Conservation (phyloP, 352 stramenopile genomes). For the Pythium aristosporum region DNA sequence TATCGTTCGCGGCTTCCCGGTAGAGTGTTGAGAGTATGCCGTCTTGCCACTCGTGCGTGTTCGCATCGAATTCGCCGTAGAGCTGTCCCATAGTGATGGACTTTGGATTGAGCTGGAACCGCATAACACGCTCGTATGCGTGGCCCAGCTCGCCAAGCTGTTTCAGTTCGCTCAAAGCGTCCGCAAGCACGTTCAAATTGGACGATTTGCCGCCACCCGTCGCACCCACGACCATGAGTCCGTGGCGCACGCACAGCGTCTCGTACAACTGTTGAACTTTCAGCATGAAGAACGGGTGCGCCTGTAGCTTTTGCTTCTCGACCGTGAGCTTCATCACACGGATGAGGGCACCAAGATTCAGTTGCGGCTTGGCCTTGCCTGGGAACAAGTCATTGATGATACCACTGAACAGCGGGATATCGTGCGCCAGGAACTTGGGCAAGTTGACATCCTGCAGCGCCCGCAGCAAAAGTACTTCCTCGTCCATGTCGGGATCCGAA, state of each 20-base stretch:
- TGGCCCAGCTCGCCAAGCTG: constrained; percentile 72
- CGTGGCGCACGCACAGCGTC: constrained; percentile 93
- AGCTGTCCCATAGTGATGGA: constrained; percentile 95
- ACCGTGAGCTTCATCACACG: constrained; percentile 90
- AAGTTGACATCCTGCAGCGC: constrained; percentile 96
- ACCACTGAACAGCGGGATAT: constrained; percentile 95
- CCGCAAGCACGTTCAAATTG: constrained; percentile 89
- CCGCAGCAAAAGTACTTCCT: constrained; percentile 91
- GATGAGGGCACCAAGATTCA: constrained; percentile 86
- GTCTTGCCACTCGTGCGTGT: constrained; percentile 96
- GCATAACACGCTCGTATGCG: constrained; percentile 87
- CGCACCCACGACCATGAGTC: constrained; percentile 94
- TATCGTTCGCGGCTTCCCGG: constrained; percentile 81
- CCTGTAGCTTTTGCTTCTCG: constrained; percentile 78
- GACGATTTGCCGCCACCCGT: constrained; percentile 90
- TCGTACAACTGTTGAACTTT: constrained; percentile 96
- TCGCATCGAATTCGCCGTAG: constrained; percentile 94
- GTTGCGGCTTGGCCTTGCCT: constrained; percentile 82
- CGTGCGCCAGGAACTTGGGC: constrained; percentile 93
- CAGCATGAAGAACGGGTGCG: constrained; percentile 90
- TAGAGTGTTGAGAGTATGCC: constrained; percentile 95
- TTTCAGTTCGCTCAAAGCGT: constrained; percentile 89
- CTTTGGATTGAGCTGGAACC: constrained; percentile 94
- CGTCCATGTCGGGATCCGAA: constrained; percentile 89
- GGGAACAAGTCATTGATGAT: constrained; percentile 96